phyloP scores from a whole-genome alignment of 768 basidiomycete species.

The Aureoboletus auriporus region DNA sequence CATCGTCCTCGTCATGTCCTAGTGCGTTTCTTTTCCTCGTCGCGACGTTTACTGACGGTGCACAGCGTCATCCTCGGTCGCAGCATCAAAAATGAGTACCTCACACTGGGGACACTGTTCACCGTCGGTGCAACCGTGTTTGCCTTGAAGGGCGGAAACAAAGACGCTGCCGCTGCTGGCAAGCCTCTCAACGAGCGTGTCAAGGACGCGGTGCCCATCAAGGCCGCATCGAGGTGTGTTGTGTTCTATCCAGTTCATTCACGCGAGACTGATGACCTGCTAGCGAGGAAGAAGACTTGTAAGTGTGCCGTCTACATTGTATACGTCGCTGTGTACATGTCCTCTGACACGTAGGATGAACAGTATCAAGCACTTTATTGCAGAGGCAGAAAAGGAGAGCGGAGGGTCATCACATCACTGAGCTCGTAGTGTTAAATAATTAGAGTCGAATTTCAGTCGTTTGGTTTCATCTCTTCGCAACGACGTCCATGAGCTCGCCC shows the following conservation, averaged over 20 bases:
- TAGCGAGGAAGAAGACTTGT: constrained; percentile 88
- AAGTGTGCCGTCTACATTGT: constrained; percentile 31
- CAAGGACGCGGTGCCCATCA: constrained; percentile 60
- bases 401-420: constrained; percentile 35
- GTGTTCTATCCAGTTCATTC: neutral
- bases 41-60: neutral
- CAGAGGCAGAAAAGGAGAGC: constrained; percentile 78
- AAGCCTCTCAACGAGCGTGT: constrained; percentile 51
- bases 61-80: constrained; percentile 74
- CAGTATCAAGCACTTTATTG: constrained; percentile 78
- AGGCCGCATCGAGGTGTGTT: constrained; percentile 66
- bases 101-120: constrained; percentile 64
- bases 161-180: constrained; percentile 35
- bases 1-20: constrained; percentile 37
- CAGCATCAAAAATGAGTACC: constrained; percentile 76
- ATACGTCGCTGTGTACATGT: constrained; percentile 24
- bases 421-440: constrained; percentile 4
- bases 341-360: constrained; percentile 44
- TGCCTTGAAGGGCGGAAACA: constrained; percentile 55
- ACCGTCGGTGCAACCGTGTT: constrained; percentile 53
- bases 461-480: too few relatives aligned
- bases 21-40: constrained; percentile 29
- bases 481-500: neutral
- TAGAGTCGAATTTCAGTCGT: too few relatives aligned
- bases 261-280: constrained; percentile 6